Conservation (phyloP, 371 early-diverging fungal genomes). For the Mucor saturninus region DNA sequence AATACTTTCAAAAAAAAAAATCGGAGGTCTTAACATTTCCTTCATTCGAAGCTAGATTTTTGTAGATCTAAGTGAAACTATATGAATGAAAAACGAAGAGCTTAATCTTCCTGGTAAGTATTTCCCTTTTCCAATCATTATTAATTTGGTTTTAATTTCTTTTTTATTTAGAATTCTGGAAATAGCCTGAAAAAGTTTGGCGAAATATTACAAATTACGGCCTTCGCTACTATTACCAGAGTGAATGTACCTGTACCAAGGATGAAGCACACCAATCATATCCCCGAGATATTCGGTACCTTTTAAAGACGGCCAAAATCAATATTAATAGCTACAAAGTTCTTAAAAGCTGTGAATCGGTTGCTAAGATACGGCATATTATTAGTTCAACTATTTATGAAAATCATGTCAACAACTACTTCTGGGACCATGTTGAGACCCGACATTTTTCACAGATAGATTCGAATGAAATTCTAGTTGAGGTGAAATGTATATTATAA, state of each 20-base stretch:
- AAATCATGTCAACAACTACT: conserved; percentile 4
- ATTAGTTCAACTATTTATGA: conserved; percentile 6
- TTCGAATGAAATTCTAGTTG: background rate
- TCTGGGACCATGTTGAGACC: conserved; percentile 7
- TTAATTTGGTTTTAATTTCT: no score
- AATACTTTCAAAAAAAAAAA: no score
- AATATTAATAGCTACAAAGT: conserved; percentile 9
- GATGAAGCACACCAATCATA: conserved; percentile 7
- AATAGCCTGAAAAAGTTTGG: conserved; percentile 1
- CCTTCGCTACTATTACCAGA: conserved; percentile 11
- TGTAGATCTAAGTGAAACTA: no score
- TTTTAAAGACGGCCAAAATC: conserved; percentile 9
- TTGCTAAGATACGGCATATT: conserved; percentile 11
- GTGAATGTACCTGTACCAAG: conserved; percentile 10
- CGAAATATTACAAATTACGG: conserved; percentile 14
- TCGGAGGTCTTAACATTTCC: no score
- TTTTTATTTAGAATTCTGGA: conserved; percentile 6
- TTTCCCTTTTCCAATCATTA: no score
- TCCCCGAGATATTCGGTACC: background rate
- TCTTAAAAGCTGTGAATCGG: conserved; percentile 10
- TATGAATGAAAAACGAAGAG: no score
- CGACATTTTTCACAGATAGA: background rate
- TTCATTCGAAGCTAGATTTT: no score
- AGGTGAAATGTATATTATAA: background rate
- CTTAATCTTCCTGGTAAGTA: no score